Evolutionary conservation across 805 yeast species (phyloP).

Genomic region (Ogataea populi-albae): DNA sequence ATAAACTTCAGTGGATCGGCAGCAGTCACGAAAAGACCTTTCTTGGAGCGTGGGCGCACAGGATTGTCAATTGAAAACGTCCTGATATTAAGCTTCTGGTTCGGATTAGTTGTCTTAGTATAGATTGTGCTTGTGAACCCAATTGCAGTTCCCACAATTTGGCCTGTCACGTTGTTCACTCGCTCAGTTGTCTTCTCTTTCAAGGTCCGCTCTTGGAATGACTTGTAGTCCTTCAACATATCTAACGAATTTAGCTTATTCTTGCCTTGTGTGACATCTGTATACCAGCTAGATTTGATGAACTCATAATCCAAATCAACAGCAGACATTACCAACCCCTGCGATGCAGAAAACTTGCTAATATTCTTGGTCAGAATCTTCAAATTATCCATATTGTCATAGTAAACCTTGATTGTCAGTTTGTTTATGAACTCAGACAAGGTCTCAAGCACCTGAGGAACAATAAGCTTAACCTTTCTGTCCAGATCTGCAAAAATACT

Average conservation of each 20-base stretch:
- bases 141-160: constrained; percentile 28
- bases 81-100: constrained; percentile 26
- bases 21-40: constrained; percentile 33
- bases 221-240: constrained; percentile 36
- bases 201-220: constrained; percentile 36
- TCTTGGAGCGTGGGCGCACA: constrained; percentile 30
- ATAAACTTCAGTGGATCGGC: constrained; percentile 29
- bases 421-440: constrained; percentile 49
- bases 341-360: constrained; percentile 26
- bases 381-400: constrained; percentile 37
- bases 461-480: constrained; percentile 37
- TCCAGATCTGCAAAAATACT: constrained; percentile 36
- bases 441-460: constrained; percentile 46
- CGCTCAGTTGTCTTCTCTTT: constrained; percentile 30
- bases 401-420: constrained; percentile 37
- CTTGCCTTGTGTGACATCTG: constrained; percentile 34
- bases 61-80: constrained; percentile 34
- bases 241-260: constrained; percentile 39
- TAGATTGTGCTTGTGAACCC: constrained; percentile 30
- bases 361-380: constrained; percentile 32
- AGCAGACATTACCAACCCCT: constrained; percentile 29
- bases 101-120: constrained; percentile 33
- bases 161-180: constrained; percentile 25
- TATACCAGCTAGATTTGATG: constrained; percentile 39
- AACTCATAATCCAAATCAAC: constrained; percentile 27